These are phyloP conservation scores for Blumeriella jaapii DNA, from an alignment of 2,329 filamentous ascomycete genomes.

Conservation along the genomic window DNA sequence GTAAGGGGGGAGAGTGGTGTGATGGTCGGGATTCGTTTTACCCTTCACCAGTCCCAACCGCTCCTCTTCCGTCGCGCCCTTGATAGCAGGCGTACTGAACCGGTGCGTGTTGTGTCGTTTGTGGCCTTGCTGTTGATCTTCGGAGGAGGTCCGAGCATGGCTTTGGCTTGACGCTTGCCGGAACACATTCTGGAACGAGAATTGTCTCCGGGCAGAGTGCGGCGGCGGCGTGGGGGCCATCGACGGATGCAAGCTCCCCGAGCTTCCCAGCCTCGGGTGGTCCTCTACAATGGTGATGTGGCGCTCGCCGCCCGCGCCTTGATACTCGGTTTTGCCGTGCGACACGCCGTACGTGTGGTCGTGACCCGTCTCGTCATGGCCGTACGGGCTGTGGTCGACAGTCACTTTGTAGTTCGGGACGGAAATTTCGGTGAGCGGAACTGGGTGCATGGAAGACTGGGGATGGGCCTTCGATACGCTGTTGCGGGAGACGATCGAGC, in stretches of 20 bases:
- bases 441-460: slow-evolving; percentile 47
- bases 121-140: slow-evolving; percentile 28
- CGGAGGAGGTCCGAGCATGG: slow-evolving; percentile 21
- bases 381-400: slow-evolving; percentile 31
- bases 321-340: slow-evolving; percentile 33
- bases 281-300: slow-evolving; percentile 37
- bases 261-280: slow-evolving; percentile 12
- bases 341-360: slow-evolving; percentile 40
- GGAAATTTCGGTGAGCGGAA: slow-evolving; percentile 50
- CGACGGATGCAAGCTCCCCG: slow-evolving; percentile 16
- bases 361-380: slow-evolving; percentile 16
- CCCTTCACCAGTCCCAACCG: slow-evolving; percentile 71
- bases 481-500: slow-evolving; percentile 22
- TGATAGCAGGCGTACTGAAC: slow-evolving; percentile 30
- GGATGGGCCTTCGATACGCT: slow-evolving; percentile 25
- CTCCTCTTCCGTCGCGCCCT: slow-evolving; percentile 68
- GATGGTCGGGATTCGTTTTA: slow-evolving; percentile 34
- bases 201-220: slow-evolving; percentile 59
- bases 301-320: slow-evolving; percentile 35
- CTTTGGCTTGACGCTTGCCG: slow-evolving; percentile 16
- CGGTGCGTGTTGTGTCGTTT: slow-evolving; percentile 30
- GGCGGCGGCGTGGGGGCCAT: slow-evolving; percentile 46
- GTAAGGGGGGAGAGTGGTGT: slow-evolving; percentile 12
- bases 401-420: slow-evolving; percentile 36
- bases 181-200: slow-evolving; percentile 87